Evolutionary conservation across 805 yeast genomes (phyloP), one percentile per base, ranked within the genome.

Genomic region (Groenewaldozyma salmanticensis): DNA sequence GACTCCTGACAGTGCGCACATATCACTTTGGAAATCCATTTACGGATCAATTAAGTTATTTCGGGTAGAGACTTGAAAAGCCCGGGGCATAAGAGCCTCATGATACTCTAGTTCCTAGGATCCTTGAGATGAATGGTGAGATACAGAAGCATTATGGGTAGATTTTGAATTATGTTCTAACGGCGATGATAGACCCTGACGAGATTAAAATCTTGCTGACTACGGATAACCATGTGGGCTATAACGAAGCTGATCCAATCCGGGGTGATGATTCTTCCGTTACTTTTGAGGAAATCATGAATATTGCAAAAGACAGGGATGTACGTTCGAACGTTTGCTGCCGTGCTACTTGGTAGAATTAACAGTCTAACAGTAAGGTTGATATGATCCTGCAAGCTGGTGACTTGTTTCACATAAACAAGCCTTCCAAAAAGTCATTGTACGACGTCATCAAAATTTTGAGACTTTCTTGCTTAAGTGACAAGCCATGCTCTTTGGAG

Each of bases 181-280:
- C n/a, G n/a, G n/a, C n/a, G n/a, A n/a, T 32, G n/a, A 21, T 64
- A 2, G 81, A 77, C 2, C 72, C 72, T 4, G 75, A 84, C 57
- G 85, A 95, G 0, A 74, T 88, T 15, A 65, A 83, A 19, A 73
- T 92, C 16, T 72, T 92, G 24, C 62, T 92, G 24, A 86, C 98
- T 2, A 87, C 97, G 1, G 98, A 92, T 55, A 92, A 92, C 57
- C 98, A 92, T 66, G 95, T 92, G 16, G 98, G 98, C 1, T 88
- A 79, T 58, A 77, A 77, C 44, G 98, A 92, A 57, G 74, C 73
- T 31, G 97, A 92, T 58, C 88, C 95, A 1, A 77, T 90, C 3
- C 70, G 94, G 15, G 95, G 96, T 1, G 81, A 82, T 52, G 98
- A 92, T 54, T 75, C 94, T 0, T 83, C 95, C 83, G 70, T 62